Evolutionary conservation across 495 filamentous ascomycete species (phyloP), one percentile per base, ranked within the genome.

Genomic region (Copromyces sp.): DNA sequence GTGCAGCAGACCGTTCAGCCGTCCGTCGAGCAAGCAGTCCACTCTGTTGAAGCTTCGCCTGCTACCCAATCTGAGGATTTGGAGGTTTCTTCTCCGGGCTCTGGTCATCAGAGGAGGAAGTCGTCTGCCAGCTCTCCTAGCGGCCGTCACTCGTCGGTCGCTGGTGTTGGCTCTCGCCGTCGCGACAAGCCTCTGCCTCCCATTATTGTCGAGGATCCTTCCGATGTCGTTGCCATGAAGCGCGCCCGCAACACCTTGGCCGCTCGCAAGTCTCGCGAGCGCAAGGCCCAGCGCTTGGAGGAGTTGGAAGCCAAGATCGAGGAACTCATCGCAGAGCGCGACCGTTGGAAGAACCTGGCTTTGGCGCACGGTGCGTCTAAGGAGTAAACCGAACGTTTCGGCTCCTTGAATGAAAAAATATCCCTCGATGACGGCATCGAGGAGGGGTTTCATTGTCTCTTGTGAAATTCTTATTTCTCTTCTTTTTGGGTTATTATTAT

Each of bases 201-300:
- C 9, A 93, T 98, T 79, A 83, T 86, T 37, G 86, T 92, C 20
- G 88, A 91, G 40, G 94, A 98, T 78, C 90, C 91, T 0, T 81
- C 78, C 40, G 92, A 94, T 77, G 82, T 82, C 1, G 80, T 92
- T 16, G 93, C 93, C 11, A 87, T 93, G 85, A 98, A 98, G 87
- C 93, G 95, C 74, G 95, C 94, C 41, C 90, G 94, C 72, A 99
- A 99, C 82, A 99, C 95, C 16, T 86, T 95, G 82, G 95, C 95
- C 65, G 95, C 95, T 74, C 93, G 95, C 59, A 98, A 98, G 82
- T 98, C 95, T 45, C 92, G 95, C 14, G 89, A 92, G 73, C 90
- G 93, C 75, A 94, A 95, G 82, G 84, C 92, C 9, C 84, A 90
- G 76, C 89, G 89, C 69, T 85, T 92, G 71, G 87, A 90, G 9